These are phyloP conservation scores for Phytopythium mirpurense DNA, from an alignment of 352 stramenopile species.

Conservation along the genomic window DNA sequence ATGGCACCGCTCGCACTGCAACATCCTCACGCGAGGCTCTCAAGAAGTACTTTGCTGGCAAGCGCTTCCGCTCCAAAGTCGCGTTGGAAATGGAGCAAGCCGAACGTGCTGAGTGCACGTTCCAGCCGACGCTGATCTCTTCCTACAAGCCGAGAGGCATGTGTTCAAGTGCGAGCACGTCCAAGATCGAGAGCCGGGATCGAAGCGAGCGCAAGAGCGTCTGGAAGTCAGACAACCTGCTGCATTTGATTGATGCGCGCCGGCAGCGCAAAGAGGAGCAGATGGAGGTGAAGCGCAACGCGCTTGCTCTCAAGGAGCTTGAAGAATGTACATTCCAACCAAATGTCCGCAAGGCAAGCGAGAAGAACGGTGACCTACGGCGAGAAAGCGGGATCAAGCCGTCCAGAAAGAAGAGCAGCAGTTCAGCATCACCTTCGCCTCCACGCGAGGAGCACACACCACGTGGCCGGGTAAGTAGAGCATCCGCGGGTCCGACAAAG, in stretches of 20 bases:
- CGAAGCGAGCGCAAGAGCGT: slow-evolving; percentile 17
- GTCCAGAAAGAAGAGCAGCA: slow-evolving; percentile 6
- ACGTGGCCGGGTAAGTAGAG: slow-evolving; percentile 9
- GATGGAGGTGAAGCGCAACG: slow-evolving; percentile 58
- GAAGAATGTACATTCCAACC: slow-evolving; percentile 84
- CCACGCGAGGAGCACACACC: background rate
- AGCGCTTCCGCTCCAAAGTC: slow-evolving; percentile 63
- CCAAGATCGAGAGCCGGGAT: slow-evolving; percentile 30
- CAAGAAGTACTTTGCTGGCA: slow-evolving; percentile 56
- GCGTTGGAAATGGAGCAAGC: slow-evolving; percentile 63
- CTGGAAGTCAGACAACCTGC: slow-evolving; percentile 60
- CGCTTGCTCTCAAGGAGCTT: slow-evolving; percentile 51
- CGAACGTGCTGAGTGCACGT: slow-evolving; percentile 65
- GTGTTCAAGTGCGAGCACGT: slow-evolving; percentile 26
- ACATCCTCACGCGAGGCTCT: slow-evolving; percentile 25
- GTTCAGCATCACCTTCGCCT: slow-evolving; percentile 12
- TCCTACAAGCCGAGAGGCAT: slow-evolving; percentile 15
- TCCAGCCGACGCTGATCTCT: slow-evolving; percentile 42
- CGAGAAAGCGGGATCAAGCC: background rate
- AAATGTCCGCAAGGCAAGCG: slow-evolving; percentile 27
- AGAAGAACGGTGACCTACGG: background rate
- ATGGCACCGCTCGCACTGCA: slow-evolving; percentile 3
- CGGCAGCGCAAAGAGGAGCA: slow-evolving; percentile 47
- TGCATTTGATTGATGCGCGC: slow-evolving; percentile 62
- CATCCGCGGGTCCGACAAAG: background rate